Evolutionary conservation across 129 eudicot species (phyloP).

Genomic region (Arctium lappa): DNA sequence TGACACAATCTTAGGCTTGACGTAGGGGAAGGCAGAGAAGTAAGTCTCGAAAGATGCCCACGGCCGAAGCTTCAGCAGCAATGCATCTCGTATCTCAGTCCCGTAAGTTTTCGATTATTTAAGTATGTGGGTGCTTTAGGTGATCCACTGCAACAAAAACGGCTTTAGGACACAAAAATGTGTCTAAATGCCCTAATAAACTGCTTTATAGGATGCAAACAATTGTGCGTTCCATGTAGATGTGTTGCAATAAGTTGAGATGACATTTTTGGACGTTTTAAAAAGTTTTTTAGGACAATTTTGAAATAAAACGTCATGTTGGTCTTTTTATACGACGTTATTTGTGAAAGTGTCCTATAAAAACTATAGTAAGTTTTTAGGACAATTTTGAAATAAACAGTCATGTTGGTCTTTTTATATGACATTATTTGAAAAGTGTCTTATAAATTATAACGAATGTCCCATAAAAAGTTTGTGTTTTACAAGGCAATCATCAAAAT

Average conservation of each 20-base stretch:
- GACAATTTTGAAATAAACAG: background rate
- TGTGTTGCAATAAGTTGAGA: background rate
- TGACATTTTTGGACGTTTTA: too few species aligned
- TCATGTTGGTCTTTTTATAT: background rate
- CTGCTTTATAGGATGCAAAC: background rate
- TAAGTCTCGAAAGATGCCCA: constrained; percentile 64
- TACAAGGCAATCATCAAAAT: background rate
- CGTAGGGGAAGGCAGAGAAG: constrained; percentile 80
- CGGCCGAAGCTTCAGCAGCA: constrained; percentile 71
- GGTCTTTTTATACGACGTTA: background rate
- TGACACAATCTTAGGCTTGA: constrained; percentile 61
- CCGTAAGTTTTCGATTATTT: constrained; percentile 42
- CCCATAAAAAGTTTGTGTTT: background rate
- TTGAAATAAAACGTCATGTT: background rate
- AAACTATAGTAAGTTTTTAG: too few species aligned
- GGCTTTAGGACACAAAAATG: background rate
- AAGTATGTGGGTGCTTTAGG: background rate
- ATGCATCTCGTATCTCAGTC: constrained; percentile 88
- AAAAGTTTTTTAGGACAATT: background rate
- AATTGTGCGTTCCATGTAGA: background rate
- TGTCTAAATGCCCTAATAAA: background rate
- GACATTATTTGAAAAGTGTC: background rate
- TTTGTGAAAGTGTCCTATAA: too few species aligned
- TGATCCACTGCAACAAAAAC: too few species aligned
- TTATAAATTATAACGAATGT: background rate